These are phyloP conservation scores for Moricandia arvensis DNA, from an alignment of 345 rosid species.

Conservation along the genomic window DNA sequence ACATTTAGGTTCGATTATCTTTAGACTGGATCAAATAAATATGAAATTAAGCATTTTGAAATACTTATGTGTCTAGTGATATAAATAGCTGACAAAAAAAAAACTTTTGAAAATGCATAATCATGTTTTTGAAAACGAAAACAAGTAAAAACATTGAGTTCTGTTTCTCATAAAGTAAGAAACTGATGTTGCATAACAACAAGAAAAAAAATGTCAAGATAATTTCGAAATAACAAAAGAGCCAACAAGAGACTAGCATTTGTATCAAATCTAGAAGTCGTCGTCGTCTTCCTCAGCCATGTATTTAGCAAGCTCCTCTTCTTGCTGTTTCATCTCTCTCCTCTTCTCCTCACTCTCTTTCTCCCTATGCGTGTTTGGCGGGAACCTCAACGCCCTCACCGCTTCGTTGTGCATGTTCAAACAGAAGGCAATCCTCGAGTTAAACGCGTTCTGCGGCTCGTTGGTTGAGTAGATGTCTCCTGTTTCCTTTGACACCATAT, in stretches of 20 bases:
- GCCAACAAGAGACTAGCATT: not conserved
- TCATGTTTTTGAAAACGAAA: not conserved
- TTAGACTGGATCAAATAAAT: no score
- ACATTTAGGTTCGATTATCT: no score
- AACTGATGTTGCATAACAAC: slow-evolving; percentile 1
- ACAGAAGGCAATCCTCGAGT: slow-evolving; percentile 85
- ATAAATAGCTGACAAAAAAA: no score
- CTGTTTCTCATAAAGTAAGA: not conserved
- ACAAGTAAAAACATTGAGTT: not conserved
- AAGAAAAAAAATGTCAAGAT: not conserved
- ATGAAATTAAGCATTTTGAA: no score
- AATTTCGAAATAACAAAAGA: not conserved
- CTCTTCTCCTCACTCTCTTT: slow-evolving; percentile 83
- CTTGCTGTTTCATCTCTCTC: slow-evolving; percentile 82
- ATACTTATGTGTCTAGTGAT: no score
- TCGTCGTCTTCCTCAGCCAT: slow-evolving; percentile 93
- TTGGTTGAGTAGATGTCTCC: slow-evolving; percentile 87
- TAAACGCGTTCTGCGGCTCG: slow-evolving; percentile 85
- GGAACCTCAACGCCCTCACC: slow-evolving; percentile 65
- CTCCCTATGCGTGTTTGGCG: slow-evolving; percentile 74
- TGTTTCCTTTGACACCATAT: slow-evolving; percentile 81
- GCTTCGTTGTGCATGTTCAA: slow-evolving; percentile 94
- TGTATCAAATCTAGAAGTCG: slow-evolving; percentile 46
- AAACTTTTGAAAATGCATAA: not conserved
- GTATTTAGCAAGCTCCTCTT: slow-evolving; percentile 84